Conservation (phyloP, 305 asterid genomes). For the Plantago coronopus region DNA sequence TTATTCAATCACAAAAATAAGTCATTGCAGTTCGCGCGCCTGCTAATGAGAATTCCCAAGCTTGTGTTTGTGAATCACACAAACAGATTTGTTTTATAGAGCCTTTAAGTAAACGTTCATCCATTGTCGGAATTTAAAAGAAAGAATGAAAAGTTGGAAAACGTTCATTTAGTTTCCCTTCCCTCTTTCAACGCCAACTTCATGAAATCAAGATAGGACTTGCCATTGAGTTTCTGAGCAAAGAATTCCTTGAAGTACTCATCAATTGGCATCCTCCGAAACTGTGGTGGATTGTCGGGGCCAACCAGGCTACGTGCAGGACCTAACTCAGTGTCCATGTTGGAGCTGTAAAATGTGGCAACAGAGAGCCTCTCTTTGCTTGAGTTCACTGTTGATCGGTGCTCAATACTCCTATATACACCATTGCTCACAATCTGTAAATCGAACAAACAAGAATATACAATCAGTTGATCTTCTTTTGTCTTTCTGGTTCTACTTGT, state of each 20-base stretch:
- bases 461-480: not conserved
- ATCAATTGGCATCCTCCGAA: slow-evolving; percentile 23
- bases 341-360: slow-evolving; percentile 34
- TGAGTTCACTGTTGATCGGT: slow-evolving; percentile 36
- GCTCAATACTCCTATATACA: slow-evolving; percentile 45
- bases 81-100: too few relatives aligned
- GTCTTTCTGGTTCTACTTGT: too few relatives aligned
- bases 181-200: slow-evolving; percentile 18
- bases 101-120: too few relatives aligned
- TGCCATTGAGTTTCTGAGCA: slow-evolving; percentile 36
- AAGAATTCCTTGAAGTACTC: slow-evolving; percentile 35
- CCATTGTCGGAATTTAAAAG: too few relatives aligned
- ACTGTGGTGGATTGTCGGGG: slow-evolving; percentile 29
- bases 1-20: too few relatives aligned
- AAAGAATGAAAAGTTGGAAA: too few relatives aligned
- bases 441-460: not conserved
- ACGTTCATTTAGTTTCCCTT: not conserved
- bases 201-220: slow-evolving; percentile 41
- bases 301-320: slow-evolving; percentile 12
- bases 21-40: too few relatives aligned
- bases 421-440: slow-evolving; percentile 48
- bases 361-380: slow-evolving; percentile 39
- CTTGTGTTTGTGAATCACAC: too few relatives aligned
- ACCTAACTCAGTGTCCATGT: slow-evolving; percentile 6
- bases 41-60: too few relatives aligned